phyloP scores from a whole-genome alignment of 2,329 filamentous ascomycete genomes.

The Grosmannia serpens region DNA sequence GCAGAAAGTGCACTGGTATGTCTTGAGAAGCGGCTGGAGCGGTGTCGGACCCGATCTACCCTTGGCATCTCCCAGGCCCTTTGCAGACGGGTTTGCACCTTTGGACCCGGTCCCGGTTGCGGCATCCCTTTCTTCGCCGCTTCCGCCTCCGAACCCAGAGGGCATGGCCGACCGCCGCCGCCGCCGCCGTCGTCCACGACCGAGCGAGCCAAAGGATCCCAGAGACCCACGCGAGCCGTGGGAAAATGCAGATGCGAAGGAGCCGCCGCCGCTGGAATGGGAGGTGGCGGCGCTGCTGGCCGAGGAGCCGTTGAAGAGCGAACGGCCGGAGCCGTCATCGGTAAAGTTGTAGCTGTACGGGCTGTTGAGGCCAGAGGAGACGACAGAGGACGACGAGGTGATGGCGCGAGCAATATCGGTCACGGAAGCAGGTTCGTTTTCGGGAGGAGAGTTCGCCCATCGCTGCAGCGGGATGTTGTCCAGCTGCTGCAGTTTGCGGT shows the following conservation, averaged over 20 bases:
- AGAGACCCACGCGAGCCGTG: slow-evolving; percentile 46
- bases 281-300: slow-evolving; percentile 50
- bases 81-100: slow-evolving; percentile 6
- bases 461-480: slow-evolving; percentile 44
- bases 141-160: background rate
- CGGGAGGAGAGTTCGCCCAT: slow-evolving; percentile 47
- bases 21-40: slow-evolving; percentile 35
- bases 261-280: slow-evolving; percentile 42
- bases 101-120: too few relatives aligned
- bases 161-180: slow-evolving; percentile 30
- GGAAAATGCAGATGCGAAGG: slow-evolving; percentile 48
- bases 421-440: slow-evolving; percentile 49
- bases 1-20: slow-evolving; percentile 58
- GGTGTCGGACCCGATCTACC: slow-evolving; percentile 9
- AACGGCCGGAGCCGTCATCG: slow-evolving; percentile 48
- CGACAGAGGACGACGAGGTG: slow-evolving; percentile 38
- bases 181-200: slow-evolving; percentile 37
- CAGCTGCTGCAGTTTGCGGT: slow-evolving; percentile 13
- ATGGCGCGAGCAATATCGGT: slow-evolving; percentile 47
- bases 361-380: slow-evolving; percentile 45
- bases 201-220: slow-evolving; percentile 35
- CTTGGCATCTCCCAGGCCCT: slow-evolving; percentile 22
- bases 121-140: background rate
- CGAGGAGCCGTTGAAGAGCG: slow-evolving; percentile 47
- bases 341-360: slow-evolving; percentile 45